Evolutionary conservation across 345 rosid species (phyloP), one percentile per base, ranked within the genome.

Genomic region (Melaleuca alternifolia): DNA sequence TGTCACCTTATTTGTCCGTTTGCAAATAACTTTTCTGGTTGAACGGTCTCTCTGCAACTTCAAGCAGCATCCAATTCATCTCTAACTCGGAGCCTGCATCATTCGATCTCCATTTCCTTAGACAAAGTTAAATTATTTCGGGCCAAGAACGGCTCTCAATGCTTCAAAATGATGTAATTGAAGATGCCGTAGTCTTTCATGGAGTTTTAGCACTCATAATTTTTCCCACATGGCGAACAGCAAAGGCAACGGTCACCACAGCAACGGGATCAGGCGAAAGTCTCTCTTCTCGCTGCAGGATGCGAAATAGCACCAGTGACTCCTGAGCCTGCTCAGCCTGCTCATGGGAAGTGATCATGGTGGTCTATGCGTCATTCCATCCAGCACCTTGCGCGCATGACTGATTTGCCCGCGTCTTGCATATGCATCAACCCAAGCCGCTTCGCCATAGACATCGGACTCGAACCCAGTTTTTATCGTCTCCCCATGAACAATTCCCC

Each of bases 371-470:
- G 91, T 89, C 89, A 94, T 91, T 91, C 88, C 84, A 62, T 93
- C 96, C 88, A 94, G 94, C 93, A 94, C 89, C 89, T 93, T 91
- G 54, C 86, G 44, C 0, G 94, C 95, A 46, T 83, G 84, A 33
- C 51, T 86, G 1, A 85, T 90, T 20, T 90, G 65, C 7, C 87
- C 91, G 82, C 89, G 87, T 86, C 92, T 88, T 33, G 91, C 92
- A 71, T 91, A 93, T 84, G 86, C 57, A 30, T 91, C 94, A 0
- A 93, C 93, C 2, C 92, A 84, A 44, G 92, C 93, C 26, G 95
- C 91, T 0, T 91, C 98, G 51, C 93, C 92, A 11, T 85, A 89
- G 86, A 93, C 82, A 54, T 94, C 94, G 20, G 89, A 89, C 44
- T 90, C 92, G 84, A 54, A 89, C 75, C 96, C 96, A 88, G 87